Evolutionary conservation across 2,329 filamentous ascomycete genomes (phyloP).

Genomic region (Curvularia verruculosa): DNA sequence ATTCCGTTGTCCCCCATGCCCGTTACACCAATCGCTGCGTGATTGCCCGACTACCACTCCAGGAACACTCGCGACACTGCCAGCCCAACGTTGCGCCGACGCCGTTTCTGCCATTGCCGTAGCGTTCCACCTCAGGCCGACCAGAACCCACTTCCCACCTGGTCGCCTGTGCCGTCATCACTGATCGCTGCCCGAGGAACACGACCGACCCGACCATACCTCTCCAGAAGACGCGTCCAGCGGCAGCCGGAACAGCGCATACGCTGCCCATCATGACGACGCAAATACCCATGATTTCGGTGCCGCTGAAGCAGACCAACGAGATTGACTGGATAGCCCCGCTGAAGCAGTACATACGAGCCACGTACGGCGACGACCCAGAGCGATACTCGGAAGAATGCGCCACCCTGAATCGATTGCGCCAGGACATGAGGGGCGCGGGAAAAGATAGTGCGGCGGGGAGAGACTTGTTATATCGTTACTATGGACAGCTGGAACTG

Average conservation of each 20-base stretch:
- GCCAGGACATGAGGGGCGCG: conserved; percentile 97
- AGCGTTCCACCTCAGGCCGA: conserved; percentile 4
- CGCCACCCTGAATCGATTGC: conserved; percentile 86
- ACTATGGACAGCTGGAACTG: conserved; percentile 96
- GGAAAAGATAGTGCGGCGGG: conserved; percentile 96
- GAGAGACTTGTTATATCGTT: conserved; percentile 90
- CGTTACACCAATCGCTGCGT: conserved; percentile 8
- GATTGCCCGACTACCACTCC: conserved; percentile 1
- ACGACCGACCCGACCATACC: conserved; percentile 16
- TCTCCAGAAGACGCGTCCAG: conserved; percentile 25
- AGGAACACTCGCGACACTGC: conserved; percentile 1
- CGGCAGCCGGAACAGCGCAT: conserved; percentile 14
- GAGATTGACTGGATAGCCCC: conserved; percentile 98
- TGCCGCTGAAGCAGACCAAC: conserved; percentile 90
- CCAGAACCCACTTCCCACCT: conserved; percentile 11
- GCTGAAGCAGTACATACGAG: conserved; percentile 89
- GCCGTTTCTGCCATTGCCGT: conserved; percentile 2
- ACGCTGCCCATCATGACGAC: conserved; percentile 40
- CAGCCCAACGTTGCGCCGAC: not conserved
- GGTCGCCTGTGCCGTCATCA: conserved; percentile 13
- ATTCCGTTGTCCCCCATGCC: conserved; percentile 9
- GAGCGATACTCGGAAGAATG: conserved; percentile 97
- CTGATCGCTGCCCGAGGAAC: conserved; percentile 7
- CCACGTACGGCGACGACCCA: conserved; percentile 94
- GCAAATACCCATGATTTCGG: conserved; percentile 88